phyloP scores from a whole-genome alignment of 2,329 filamentous ascomycete species.

The Colletotrichum sp. region DNA sequence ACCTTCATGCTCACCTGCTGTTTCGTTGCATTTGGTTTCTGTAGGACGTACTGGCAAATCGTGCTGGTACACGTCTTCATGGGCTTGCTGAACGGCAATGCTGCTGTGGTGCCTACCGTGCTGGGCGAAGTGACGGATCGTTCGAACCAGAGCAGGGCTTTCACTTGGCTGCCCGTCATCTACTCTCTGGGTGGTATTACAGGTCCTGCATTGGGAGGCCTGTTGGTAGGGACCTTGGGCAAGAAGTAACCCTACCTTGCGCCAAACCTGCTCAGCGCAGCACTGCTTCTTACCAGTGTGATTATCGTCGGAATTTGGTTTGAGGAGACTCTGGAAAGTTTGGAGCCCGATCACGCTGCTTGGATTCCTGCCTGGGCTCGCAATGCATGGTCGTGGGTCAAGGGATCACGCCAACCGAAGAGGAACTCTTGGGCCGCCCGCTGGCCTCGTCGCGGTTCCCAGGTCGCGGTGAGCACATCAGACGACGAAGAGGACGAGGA shows the following conservation, averaged over 20 bases:
- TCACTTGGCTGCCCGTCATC: constrained; percentile 94
- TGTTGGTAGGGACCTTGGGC: constrained; percentile 70
- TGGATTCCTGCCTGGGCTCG: constrained; percentile 38
- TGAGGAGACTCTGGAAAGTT: constrained; percentile 79
- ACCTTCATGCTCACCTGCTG: constrained; percentile 83
- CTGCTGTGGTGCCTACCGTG: constrained; percentile 91
- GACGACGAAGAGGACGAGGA: constrained; percentile 27
- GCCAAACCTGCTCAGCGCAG: constrained; percentile 82
- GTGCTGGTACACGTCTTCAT: constrained; percentile 86
- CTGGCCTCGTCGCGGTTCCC: constrained; percentile 36
- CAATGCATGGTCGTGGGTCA: constrained; percentile 32
- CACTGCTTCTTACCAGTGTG: constrained; percentile 74
- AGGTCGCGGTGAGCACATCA: constrained; percentile 22
- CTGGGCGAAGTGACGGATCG: constrained; percentile 94
- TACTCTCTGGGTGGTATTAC: constrained; percentile 95
- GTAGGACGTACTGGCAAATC: constrained; percentile 81
- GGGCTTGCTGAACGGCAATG: constrained; percentile 94
- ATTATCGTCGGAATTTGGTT: constrained; percentile 79
- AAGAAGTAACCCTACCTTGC: constrained; percentile 80
- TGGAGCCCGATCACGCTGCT: constrained; percentile 34
- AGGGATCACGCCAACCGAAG: constrained; percentile 23
- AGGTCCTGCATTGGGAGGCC: constrained; percentile 86
- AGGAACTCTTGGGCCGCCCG: constrained; percentile 41
- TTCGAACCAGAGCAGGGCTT: constrained; percentile 91
- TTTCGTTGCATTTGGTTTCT: constrained; percentile 89